Percentiles rank a stretch among this genome's conserved stretches.
Conservation (phyloP, 2,329 filamentous ascomycete species). For the Fusarium ambrosium region DNA sequence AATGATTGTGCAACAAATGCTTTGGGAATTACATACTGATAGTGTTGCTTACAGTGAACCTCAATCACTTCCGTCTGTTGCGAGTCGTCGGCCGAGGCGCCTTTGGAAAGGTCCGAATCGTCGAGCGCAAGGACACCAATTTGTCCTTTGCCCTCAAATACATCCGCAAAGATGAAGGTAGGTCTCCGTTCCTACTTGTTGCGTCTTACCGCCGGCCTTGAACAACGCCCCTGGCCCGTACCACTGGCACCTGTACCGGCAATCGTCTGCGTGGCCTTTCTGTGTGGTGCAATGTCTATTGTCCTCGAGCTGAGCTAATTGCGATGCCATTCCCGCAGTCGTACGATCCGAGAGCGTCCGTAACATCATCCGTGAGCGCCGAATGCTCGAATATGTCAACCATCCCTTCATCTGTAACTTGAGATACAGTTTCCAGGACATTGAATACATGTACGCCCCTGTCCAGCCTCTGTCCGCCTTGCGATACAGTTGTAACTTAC, state of each 20-base stretch:
- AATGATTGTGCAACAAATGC: neutral
- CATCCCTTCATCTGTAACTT: slow-evolving; percentile 98
- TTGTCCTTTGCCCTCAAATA: slow-evolving; percentile 98
- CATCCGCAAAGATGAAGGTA: slow-evolving; percentile 98
- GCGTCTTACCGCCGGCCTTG: slow-evolving; percentile 8
- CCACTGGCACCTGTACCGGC: neutral
- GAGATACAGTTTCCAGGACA: slow-evolving; percentile 98
- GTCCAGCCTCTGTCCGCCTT: neutral
- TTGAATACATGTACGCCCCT: slow-evolving; percentile 89
- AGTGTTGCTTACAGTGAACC: slow-evolving; percentile 75
- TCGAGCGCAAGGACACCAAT: slow-evolving; percentile 95
- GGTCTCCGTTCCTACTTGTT: slow-evolving; percentile 44
- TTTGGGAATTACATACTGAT: slow-evolving; percentile 16
- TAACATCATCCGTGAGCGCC: slow-evolving; percentile 96
- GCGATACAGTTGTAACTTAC: slow-evolving; percentile 33
- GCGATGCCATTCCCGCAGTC: slow-evolving; percentile 67
- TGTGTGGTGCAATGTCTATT: slow-evolving; percentile 11
- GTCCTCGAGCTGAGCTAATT: slow-evolving; percentile 38
- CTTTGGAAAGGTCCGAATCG: slow-evolving; percentile 98
- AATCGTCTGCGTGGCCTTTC: neutral
- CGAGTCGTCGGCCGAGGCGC: slow-evolving; percentile 97
- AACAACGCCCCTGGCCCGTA: slow-evolving; percentile 1
- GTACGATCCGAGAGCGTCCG: slow-evolving; percentile 97
- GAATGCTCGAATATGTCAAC: slow-evolving; percentile 98
- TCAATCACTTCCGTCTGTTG: slow-evolving; percentile 96